These are phyloP conservation scores for Paramyrothecium roridum DNA, from an alignment of 2,329 filamentous ascomycete genomes.

Conservation along the genomic window DNA sequence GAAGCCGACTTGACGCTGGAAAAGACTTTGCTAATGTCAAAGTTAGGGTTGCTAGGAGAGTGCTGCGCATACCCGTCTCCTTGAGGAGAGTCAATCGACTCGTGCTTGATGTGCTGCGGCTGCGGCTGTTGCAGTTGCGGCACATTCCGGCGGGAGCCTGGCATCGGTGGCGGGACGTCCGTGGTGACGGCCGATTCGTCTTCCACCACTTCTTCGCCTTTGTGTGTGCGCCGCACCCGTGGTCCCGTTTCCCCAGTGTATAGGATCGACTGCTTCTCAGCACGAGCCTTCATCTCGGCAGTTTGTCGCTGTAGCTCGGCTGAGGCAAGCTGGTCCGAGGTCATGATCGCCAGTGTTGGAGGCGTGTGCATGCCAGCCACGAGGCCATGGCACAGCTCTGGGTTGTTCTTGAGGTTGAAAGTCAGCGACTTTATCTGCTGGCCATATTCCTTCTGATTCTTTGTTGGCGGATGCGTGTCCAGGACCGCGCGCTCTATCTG, in stretches of 20 bases:
- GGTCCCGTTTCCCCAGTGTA: conserved; percentile 69
- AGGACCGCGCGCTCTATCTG: conserved; percentile 74
- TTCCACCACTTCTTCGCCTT: conserved; percentile 88
- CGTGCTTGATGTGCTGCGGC: conserved; percentile 28
- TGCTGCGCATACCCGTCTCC: conserved; percentile 46
- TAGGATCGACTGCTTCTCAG: conserved; percentile 81
- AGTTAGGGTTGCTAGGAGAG: conserved; percentile 57
- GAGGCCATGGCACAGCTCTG: conserved; percentile 71
- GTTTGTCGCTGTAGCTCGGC: conserved; percentile 80
- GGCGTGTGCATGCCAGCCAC: conserved; percentile 71
- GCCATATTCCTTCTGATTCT: conserved; percentile 47
- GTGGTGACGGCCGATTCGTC: conserved; percentile 55
- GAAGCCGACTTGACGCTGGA: conserved; percentile 74
- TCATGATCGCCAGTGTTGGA: conserved; percentile 81
- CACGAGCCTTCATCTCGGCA: conserved; percentile 72
- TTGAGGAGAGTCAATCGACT: conserved; percentile 32
- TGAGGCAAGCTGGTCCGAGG: conserved; percentile 84
- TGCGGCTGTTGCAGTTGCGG: conserved; percentile 9
- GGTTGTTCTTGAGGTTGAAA: conserved; percentile 88
- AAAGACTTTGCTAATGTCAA: conserved; percentile 85
- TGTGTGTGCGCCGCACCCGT: conserved; percentile 84
- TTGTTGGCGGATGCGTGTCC: conserved; percentile 47
- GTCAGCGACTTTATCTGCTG: conserved; percentile 71
- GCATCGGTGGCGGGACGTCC: conserved; percentile 26
- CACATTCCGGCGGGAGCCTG: conserved; percentile 12